These are phyloP conservation scores for Carex sylvatica DNA, from an alignment of 202 grass and related monocot genomes.

Conservation along the genomic window DNA sequence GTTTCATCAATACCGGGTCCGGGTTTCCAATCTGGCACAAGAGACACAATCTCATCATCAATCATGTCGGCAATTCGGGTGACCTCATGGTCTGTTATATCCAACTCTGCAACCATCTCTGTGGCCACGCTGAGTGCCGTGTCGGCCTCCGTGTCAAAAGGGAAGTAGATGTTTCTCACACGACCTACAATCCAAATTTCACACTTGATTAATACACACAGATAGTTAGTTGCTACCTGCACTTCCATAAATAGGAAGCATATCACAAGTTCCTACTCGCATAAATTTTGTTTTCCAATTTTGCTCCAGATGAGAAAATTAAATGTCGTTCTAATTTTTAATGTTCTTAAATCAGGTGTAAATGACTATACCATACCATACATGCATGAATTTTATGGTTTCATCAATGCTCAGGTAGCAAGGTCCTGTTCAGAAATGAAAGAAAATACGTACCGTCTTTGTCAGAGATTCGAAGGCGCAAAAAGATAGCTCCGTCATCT, in stretches of 20 bases:
- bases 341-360: neutral
- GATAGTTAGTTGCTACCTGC: neutral
- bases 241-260: neutral
- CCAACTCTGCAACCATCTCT: constrained; percentile 89
- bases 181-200: constrained; percentile 48
- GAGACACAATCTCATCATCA: constrained; percentile 69
- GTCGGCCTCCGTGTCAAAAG: constrained; percentile 77
- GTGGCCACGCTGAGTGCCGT: constrained; percentile 90
- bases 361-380: neutral
- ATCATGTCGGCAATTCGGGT: constrained; percentile 97
- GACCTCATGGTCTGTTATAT: constrained; percentile 96
- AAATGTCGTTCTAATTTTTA: neutral
- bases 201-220: neutral
- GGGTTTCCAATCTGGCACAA: constrained; percentile 82
- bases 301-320: neutral
- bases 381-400: neutral
- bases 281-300: neutral
- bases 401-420: neutral
- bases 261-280: neutral
- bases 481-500: constrained; percentile 76
- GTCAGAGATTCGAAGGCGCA: constrained; percentile 77
- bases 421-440: constrained; percentile 23
- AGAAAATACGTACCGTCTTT: constrained; percentile 72
- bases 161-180: constrained; percentile 90
- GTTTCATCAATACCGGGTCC: constrained; percentile 87